Base-by-base conservation (phyloP, 345 rosid species). In the Salix koriyanagi region DNA sequence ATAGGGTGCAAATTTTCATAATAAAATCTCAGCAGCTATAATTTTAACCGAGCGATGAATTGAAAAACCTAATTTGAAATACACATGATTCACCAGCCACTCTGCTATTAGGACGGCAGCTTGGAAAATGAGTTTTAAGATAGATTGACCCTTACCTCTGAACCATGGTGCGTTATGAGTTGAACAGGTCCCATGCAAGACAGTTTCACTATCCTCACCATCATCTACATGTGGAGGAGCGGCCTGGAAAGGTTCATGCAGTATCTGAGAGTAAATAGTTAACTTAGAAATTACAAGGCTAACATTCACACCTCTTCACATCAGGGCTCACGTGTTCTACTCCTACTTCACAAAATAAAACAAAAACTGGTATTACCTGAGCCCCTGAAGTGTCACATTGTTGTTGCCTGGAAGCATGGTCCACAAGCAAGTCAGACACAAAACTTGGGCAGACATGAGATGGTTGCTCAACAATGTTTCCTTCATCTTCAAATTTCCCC, bases 81-180 rank as follows among this genome's bases (percentile, higher is more conserved):
- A n/a, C 25, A 25, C 62, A n/a, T 56, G 4, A 9, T 56, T 4
- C 11, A n/a, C n/a, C 62, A 56, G 14, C 62, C 26, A n/a, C 62
- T n/a, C 39, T 65, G 39, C 68, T 65, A 34, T 19, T 16, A 39
- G 16, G 66, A 52, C 68, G 32, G 42, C 2, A 44, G 39, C n/a
- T 50, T n/a, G 26, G 61, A 72, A 70, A 7, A 34, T 18, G 66
- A 68, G 26, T 30, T 50, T 65, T 36, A 21, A 74, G 21, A 46
- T 58, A 62, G 18, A 30, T 21, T 23, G 14, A 36, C 69, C 28
- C 52, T 62, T 78, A 88, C 92, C 92, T 79, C 88, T n/a, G 64
- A 64, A 83, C 88, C 79, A 76, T 70, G 50, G 67, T 21, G 68
- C 56, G 37, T 14, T 70, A 32, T 52, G 50, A 65, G 81, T 75